Evolutionary conservation across 2,329 filamentous ascomycete species (phyloP), one percentile per base, ranked within the genome.

Genomic region (Colletotrichum sp.): DNA sequence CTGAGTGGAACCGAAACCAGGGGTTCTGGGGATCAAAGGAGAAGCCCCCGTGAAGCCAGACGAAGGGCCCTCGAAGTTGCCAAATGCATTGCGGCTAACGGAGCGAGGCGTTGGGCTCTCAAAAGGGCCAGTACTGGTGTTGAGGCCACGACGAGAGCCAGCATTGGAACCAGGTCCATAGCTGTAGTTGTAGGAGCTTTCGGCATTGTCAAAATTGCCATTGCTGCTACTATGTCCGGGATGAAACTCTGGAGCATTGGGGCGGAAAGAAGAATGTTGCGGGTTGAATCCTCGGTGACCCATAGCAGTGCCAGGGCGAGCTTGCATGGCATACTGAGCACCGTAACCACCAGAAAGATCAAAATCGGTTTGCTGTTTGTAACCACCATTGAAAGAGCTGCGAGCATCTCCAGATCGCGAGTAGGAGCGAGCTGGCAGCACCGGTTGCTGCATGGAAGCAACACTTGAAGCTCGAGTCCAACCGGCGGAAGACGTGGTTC

Each of bases 191-290:
- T 63, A 62, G 31, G 67, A 75, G 36, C 68, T 33, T 67, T 67
- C 71, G 27, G 47, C 33, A 24, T 63, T 66, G 24, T 66, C 58
- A 21, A 51, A 64, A n/a, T n/a, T 11, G 24, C 59, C 72, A 21
- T 47, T 47, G 38, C 38, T 47, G 38, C 55, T 70, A 13, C 36
- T 54, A 31, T 69, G 72, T 72, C 76, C 69, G 16, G 80, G 81
- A 31, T 80, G 81, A 31, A 82, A 82, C 68, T 84, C 82, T 6
- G 79, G 77, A n/a, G 80, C 81, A 38, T 78, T 80, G 38, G 81
- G 79, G 11, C 81, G 79, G 74, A 83, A 84, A 74, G 76, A 31
- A 75, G 70, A 5, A 13, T 72, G 61, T 43, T 69, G 61, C 8
- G 58, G 36, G 27, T 57, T 27, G 58, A 63, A 69, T 31, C 34